Evolutionary conservation across 106 monocot species (phyloP).

Genomic region (Apostasia shenzhenica): DNA sequence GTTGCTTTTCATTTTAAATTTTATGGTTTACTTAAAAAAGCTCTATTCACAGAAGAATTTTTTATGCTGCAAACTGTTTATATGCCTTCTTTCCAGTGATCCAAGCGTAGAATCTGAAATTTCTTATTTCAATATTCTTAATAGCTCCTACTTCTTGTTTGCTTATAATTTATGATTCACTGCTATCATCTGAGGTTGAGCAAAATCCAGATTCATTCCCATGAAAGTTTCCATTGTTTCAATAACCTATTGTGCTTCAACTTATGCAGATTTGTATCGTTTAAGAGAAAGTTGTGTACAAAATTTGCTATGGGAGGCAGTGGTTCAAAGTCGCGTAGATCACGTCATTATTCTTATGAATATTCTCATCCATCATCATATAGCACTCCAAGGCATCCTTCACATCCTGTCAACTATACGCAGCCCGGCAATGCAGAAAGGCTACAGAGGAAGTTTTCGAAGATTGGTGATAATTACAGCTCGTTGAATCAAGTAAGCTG

Average conservation of each 20-base stretch:
- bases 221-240: background rate
- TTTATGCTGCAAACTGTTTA: background rate
- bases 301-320: conserved; percentile 4
- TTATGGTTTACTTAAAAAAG: background rate
- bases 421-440: conserved; percentile 15
- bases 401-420: conserved; percentile 22
- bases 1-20: background rate
- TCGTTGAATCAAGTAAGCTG: conserved; percentile 37
- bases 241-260: background rate
- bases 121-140: background rate
- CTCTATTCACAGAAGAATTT: background rate
- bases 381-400: conserved; percentile 19
- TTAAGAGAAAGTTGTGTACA: background rate
- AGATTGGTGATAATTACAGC: conserved; percentile 46
- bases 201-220: background rate
- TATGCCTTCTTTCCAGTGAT: background rate
- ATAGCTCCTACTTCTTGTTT: background rate
- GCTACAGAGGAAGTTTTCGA: conserved; percentile 42
- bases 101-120: no score
- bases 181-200: background rate
- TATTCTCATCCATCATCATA: conserved; percentile 5
- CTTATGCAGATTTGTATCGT: background rate
- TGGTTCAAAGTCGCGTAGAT: background rate
- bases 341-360: background rate
- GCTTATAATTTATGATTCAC: background rate